Conservation (phyloP, 345 rosid genomes). For the Boechera stricta region DNA sequence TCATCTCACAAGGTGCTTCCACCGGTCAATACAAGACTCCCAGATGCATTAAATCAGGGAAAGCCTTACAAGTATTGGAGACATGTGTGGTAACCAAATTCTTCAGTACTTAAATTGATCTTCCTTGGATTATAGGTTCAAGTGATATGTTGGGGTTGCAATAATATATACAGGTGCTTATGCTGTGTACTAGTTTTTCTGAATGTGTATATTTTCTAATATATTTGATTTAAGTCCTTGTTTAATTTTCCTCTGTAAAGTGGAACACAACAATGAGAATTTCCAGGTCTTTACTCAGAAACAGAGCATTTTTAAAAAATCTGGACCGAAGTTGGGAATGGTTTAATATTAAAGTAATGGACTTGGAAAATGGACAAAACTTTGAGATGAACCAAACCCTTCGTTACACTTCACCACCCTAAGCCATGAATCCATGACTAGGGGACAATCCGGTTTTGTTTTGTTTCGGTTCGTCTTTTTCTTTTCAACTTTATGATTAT, state of each 20-base stretch:
- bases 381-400: not conserved
- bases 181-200: not conserved
- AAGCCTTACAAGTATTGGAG: conserved; percentile 61
- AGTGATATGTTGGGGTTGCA: conserved; percentile 7
- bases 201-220: not conserved
- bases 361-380: conserved; percentile 3
- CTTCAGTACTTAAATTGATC: conserved; percentile 52
- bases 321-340: not conserved
- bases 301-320: conserved; percentile 18
- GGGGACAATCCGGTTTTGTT: not conserved
- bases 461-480: not conserved
- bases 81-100: conserved; percentile 62
- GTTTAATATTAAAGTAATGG: not conserved
- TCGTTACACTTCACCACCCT: not conserved
- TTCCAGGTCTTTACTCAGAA: conserved; percentile 8
- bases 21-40: conserved; percentile 96
- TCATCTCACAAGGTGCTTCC: conserved; percentile 79
- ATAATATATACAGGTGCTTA: not conserved
- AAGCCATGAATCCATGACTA: not conserved
- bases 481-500: too few species aligned
- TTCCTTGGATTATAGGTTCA: conserved; percentile 17
- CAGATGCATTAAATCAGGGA: conserved; percentile 74
- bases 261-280: not conserved
- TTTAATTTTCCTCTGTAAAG: not conserved
- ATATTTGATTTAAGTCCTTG: not conserved